These are phyloP conservation scores for Plasmodium coatneyi DNA, from an alignment of 169 alveolate species.

Conservation along the genomic window DNA sequence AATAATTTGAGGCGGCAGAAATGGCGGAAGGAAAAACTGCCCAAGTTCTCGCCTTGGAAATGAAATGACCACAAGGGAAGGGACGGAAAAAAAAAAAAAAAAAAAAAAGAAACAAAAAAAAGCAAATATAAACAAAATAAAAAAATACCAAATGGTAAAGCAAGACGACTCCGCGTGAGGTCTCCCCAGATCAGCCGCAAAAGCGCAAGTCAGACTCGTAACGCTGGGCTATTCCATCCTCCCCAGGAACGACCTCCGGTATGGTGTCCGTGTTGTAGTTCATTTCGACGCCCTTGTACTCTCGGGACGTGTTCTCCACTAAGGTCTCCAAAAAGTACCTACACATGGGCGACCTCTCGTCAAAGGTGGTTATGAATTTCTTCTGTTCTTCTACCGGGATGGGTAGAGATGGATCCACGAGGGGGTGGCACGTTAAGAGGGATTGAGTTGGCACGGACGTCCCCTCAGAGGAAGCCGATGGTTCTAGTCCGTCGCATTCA, in stretches of 20 bases:
- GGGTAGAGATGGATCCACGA: slow-evolving; percentile 12
- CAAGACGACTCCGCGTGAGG: background rate
- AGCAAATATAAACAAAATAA: background rate
- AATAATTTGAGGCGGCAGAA: background rate
- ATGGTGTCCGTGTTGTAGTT: slow-evolving; percentile 23
- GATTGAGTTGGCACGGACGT: background rate
- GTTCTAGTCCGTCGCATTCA: background rate
- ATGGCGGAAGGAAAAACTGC: background rate
- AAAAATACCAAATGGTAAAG: background rate
- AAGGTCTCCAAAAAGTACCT: slow-evolving; percentile 22
- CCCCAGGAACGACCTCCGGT: slow-evolving; percentile 36
- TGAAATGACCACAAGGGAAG: background rate
- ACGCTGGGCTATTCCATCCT: slow-evolving; percentile 62
- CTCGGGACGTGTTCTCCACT: slow-evolving; percentile 46
- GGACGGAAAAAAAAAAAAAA: background rate
- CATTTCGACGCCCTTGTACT: slow-evolving; percentile 59
- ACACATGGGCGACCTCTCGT: slow-evolving; percentile 64
- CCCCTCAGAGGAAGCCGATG: background rate
- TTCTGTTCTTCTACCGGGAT: slow-evolving; percentile 48
- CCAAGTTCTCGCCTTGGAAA: background rate
- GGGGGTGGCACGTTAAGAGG: slow-evolving; percentile 29
- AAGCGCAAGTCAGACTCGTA: slow-evolving; percentile 39
- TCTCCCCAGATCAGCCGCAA: background rate
- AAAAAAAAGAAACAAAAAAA: background rate
- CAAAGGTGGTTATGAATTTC: slow-evolving; percentile 32